Percentiles rank a stretch among this genome's conserved stretches.
These are phyloP conservation scores for Aquilaria malaccensis DNA, from an alignment of 345 rosid species.

Conservation along the genomic window DNA sequence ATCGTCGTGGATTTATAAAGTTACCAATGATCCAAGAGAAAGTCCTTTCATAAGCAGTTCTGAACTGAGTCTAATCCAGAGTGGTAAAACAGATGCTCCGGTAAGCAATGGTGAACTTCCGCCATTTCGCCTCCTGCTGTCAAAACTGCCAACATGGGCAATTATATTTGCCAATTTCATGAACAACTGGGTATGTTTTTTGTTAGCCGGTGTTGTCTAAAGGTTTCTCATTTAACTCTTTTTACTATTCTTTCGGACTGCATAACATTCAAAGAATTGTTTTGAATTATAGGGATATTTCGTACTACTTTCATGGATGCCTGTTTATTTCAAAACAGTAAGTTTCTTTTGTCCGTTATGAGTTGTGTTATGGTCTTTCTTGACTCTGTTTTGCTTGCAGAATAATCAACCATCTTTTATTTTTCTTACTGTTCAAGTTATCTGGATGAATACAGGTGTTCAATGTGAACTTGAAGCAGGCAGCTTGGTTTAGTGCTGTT, in stretches of 20 bases:
- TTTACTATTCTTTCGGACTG: not conserved
- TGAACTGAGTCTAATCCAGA: constrained; percentile 65
- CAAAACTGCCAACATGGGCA: constrained; percentile 84
- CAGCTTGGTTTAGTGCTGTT: constrained; percentile 97
- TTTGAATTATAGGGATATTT: constrained; percentile 71
- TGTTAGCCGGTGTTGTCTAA: not conserved
- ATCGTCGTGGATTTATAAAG: constrained; percentile 47
- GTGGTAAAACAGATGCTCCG: constrained; percentile 45
- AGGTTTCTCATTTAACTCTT: too few species aligned
- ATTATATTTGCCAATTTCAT: constrained; percentile 78
- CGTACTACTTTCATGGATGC: constrained; percentile 98
- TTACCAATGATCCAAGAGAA: constrained; percentile 59
- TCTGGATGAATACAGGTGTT: constrained; percentile 43
- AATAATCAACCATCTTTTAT: not conserved
- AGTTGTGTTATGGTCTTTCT: too few species aligned
- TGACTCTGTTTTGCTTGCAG: not conserved
- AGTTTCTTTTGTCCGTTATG: constrained; percentile 6
- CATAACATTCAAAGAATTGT: constrained; percentile 1
- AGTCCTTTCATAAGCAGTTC: constrained; percentile 50
- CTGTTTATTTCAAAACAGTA: constrained; percentile 88
- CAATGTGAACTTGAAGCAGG: constrained; percentile 82
- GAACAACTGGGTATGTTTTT: constrained; percentile 79
- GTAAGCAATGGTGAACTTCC: constrained; percentile 30
- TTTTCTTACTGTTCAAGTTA: not conserved
- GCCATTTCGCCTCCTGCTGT: constrained; percentile 44